These are phyloP conservation scores for Fusarium irregulare DNA, from an alignment of 2,329 filamentous ascomycete genomes.

Conservation along the genomic window DNA sequence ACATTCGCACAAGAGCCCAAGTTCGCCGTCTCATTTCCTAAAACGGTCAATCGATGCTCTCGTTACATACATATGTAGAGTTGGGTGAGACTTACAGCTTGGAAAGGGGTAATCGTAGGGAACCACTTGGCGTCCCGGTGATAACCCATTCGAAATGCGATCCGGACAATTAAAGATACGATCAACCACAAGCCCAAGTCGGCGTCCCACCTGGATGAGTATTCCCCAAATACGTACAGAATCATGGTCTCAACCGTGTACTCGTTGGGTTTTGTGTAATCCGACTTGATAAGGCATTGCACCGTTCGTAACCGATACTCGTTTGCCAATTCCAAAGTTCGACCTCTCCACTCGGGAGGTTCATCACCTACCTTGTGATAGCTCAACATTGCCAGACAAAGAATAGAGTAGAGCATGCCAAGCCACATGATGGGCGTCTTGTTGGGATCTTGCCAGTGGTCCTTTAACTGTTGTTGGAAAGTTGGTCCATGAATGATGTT, in stretches of 20 bases:
- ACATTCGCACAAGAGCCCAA: conserved; percentile 78
- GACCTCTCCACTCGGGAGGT: conserved; percentile 80
- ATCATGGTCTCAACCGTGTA: conserved; percentile 84
- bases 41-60: conserved; percentile 6
- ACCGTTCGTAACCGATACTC: conserved; percentile 79
- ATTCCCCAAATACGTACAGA: conserved; percentile 80
- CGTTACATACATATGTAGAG: not conserved
- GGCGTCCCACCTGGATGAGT: conserved; percentile 77
- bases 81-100: conserved; percentile 65
- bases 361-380: conserved; percentile 85
- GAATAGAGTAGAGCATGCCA: conserved; percentile 79
- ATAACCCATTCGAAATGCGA: conserved; percentile 77
- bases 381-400: conserved; percentile 81
- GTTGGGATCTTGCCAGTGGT: conserved; percentile 76
- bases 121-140: conserved; percentile 83
- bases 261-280: conserved; percentile 80
- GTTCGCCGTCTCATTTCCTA: conserved; percentile 77
- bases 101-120: conserved; percentile 75
- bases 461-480: conserved; percentile 77
- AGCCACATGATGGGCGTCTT: conserved; percentile 83
- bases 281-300: conserved; percentile 79
- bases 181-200: conserved; percentile 75
- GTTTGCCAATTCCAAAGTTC: conserved; percentile 67
- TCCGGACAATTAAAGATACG: conserved; percentile 64
- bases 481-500: conserved; percentile 85